Evolutionary conservation across 148 eudicot species (phyloP), one percentile per base, ranked within the genome.

Genomic region (Rhododendron kiyosumense): DNA sequence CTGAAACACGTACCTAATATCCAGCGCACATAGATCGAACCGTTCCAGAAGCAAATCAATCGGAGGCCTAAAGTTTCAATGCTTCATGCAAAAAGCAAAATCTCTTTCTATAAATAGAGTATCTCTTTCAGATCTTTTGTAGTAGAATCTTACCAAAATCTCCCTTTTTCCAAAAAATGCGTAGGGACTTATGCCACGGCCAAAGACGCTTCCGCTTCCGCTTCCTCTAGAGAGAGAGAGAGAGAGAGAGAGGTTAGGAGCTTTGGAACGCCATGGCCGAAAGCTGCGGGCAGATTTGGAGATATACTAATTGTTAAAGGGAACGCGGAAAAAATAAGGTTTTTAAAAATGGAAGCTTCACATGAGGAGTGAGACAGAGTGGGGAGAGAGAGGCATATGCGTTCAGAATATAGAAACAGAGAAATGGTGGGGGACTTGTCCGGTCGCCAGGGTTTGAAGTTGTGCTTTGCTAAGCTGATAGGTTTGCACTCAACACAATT

Each of bases 141-240:
- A 38, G 43, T 18, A 38, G 41, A 28, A 46, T 73, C 57, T 45
- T 41, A 2, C 7, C 38, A 69, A 69, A 45, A 26, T 26, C 54
- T 17, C 46, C 28, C 36, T 61, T 36, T 15, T 41, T 22, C 46
- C 2, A 6, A 63, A 63, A 59, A 2, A 71, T 63, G 84, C 13
- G 22, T 11, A 26, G 15, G 14, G 11, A 18, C 5, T n/a, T 28
- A 5, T 5, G 34, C 57, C 2, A 13, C 24, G 2, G 34, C 20
- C 81, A 20, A 49, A 4, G 30, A 52, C 67, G 83, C 67, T 51
- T 51, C 83, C 41, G 28, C 20, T 52, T 17, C 83, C 41, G 28
- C 20, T 52, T 17, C 43, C 65, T 81, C 12, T 28, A 81, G 48
- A 81, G 49, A 81, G 65, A 81, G 83, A 81, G 73, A 81, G 65